Evolutionary conservation across 2,329 filamentous ascomycete genomes (phyloP).

Genomic region (Pseudogymnoascus sp.): DNA sequence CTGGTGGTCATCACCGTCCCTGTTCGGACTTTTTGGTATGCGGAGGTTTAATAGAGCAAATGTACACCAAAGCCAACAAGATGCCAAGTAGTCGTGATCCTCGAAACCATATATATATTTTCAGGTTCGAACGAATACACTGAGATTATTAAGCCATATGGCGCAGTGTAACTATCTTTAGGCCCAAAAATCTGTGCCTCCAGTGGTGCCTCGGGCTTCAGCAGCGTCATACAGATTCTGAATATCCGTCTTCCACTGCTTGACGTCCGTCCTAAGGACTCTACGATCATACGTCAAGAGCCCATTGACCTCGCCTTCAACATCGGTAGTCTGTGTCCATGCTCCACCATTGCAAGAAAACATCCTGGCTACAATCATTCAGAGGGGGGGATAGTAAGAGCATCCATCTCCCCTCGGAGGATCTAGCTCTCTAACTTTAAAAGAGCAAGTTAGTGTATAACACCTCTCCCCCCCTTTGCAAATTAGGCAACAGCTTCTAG

Average conservation of each 20-base stretch:
- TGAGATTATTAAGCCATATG: background rate
- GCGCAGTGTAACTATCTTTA: background rate
- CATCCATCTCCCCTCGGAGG: too few species aligned
- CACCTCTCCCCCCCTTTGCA: background rate
- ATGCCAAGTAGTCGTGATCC: background rate
- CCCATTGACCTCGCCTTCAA: slow-evolving; percentile 68
- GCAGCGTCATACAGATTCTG: slow-evolving; percentile 51
- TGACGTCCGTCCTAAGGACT: slow-evolving; percentile 45
- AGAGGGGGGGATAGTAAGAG: too few species aligned
- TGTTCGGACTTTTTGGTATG: background rate
- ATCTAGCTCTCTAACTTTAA: background rate
- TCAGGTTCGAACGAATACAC: background rate
- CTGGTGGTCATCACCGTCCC: background rate
- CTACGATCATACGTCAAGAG: slow-evolving; percentile 61
- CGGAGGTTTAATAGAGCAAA: too few species aligned
- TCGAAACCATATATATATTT: background rate
- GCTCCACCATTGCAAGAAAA: slow-evolving; percentile 53
- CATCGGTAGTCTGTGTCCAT: slow-evolving; percentile 68
- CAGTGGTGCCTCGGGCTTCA: slow-evolving; percentile 11
- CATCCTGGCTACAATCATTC: slow-evolving; percentile 32
- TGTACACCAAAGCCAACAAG: background rate
- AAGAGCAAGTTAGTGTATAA: background rate
- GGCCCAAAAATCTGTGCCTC: background rate
- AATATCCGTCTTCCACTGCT: slow-evolving; percentile 55
- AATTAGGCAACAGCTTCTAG: background rate